Evolutionary conservation across 805 yeast genomes (phyloP).

Genomic region (Cyberlindnera petersonii): DNA sequence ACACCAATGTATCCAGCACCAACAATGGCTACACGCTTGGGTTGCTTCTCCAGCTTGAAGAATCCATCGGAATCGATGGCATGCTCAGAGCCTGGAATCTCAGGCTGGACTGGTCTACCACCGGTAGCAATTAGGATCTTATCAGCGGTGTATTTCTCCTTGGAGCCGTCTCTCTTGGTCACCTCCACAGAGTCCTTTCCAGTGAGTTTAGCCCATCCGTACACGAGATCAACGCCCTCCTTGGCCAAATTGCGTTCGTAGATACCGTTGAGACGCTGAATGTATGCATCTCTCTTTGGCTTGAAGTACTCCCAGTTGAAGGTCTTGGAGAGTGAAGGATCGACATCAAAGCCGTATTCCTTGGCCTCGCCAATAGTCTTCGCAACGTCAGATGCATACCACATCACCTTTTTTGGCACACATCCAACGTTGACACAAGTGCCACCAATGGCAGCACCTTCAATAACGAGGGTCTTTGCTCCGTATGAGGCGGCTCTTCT

Average conservation of each 20-base stretch:
- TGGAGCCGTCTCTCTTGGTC: slow-evolving; percentile 53
- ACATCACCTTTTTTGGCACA: slow-evolving; percentile 98
- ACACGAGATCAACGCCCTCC: slow-evolving; percentile 84
- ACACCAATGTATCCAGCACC: slow-evolving; percentile 99
- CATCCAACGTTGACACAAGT: slow-evolving; percentile 99
- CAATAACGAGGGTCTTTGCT: slow-evolving; percentile 79
- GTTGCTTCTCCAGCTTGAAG: slow-evolving; percentile 75
- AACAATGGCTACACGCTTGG: slow-evolving; percentile 87
- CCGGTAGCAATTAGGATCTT: slow-evolving; percentile 90
- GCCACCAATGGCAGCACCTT: slow-evolving; percentile 85
- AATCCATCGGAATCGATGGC: slow-evolving; percentile 92
- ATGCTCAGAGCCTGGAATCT: slow-evolving; percentile 73
- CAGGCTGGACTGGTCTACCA: slow-evolving; percentile 75
- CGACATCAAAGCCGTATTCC: slow-evolving; percentile 76
- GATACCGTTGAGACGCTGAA: slow-evolving; percentile 84
- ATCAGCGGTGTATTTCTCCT: slow-evolving; percentile 68
- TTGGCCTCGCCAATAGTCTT: slow-evolving; percentile 66
- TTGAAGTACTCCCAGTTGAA: slow-evolving; percentile 85
- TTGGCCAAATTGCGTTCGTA: slow-evolving; percentile 82
- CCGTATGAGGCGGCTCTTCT: slow-evolving; percentile 95
- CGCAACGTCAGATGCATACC: slow-evolving; percentile 95
- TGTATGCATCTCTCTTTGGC: slow-evolving; percentile 87
- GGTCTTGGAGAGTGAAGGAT: slow-evolving; percentile 46
- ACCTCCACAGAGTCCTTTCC: slow-evolving; percentile 78
- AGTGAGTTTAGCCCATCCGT: slow-evolving; percentile 80